Percentiles rank a stretch among this genome's conserved stretches.
Evolutionary conservation across 257 asterid species (phyloP).

Genomic region (Ocimum tenuiflorum): DNA sequence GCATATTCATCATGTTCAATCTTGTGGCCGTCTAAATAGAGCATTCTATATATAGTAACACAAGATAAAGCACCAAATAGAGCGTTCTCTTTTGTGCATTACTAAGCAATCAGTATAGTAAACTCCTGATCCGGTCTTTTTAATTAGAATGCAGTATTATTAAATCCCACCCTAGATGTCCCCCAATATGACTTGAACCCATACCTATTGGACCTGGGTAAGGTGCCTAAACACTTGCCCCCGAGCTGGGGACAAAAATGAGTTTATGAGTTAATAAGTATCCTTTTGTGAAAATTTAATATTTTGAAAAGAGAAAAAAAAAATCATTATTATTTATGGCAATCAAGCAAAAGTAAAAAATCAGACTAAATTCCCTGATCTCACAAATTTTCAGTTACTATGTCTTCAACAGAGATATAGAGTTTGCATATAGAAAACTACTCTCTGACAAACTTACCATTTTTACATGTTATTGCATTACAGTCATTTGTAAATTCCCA

Average conservation of each 20-base stretch:
- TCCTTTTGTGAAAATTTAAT: neutral
- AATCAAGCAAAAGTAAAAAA: neutral
- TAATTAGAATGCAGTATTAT: too few species aligned
- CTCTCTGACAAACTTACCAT: neutral
- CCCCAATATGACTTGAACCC: too few species aligned
- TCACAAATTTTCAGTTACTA: neutral
- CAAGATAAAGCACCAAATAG: neutral
- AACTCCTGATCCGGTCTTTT: neutral
- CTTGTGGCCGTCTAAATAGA: neutral
- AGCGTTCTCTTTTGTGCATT: neutral
- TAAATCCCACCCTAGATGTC: too few species aligned
- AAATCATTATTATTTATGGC: neutral
- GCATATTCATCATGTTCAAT: neutral
- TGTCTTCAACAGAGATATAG: neutral
- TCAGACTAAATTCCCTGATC: neutral
- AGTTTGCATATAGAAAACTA: neutral
- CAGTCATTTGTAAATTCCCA: neutral
- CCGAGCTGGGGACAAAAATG: too few species aligned
- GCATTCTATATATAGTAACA: neutral
- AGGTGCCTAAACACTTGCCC: too few species aligned
- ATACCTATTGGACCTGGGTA: too few species aligned
- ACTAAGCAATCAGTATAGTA: neutral
- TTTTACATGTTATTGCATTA: neutral
- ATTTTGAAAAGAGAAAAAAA: neutral
- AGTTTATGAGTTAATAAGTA: too few species aligned